Evolutionary conservation across 768 basidiomycete species (phyloP), one percentile per base, ranked within the genome.

Genomic region (Boletus reticulatus): DNA sequence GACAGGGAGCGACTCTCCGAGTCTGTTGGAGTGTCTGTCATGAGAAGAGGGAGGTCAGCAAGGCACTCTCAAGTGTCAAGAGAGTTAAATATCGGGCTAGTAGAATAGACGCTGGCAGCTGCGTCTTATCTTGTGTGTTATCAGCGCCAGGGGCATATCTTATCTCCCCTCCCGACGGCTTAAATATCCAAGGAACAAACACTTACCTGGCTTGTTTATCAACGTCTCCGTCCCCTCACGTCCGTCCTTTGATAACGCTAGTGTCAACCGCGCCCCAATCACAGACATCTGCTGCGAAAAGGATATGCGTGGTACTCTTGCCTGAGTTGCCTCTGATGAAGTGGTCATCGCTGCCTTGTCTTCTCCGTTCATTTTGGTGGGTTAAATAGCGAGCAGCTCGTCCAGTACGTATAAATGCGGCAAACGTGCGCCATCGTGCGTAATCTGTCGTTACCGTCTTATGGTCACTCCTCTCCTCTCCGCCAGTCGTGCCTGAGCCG

Each of bases 1-100:
- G 84, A 84, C 27, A 74, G 58, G 41, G 84, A 86, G 49, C 81
- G 82, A 49, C 53, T 27, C 10, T 77, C 77, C 39, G 36, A 9
- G 34, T 49, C 52, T 38, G 13, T 38, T 9, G 52, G 54, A n/a
- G 58, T 46, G 52, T 68, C 70, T 68, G 64, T 10, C 70, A 72
- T 70, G 42, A 20, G 20, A 34, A 9, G 4, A 20, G 34, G 34
- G 13, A 36, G 3, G 60, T 62, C 39, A 64, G 63, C 22, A 19
- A 4, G 16, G 8, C 9, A 8, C 9, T 14, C n/a, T 29, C 29
- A 29, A 3, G 5, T 8, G 10, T 10, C 12, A 19, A 4, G 27
- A 19, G 11, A 13, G 9, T 45, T 36, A 36, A 17, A 36, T 37
- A 24, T 6, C 1, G 19, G 13, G 2, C 16, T 29, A 2, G 6